Evolutionary conservation across 495 filamentous ascomycete species (phyloP).

Genomic region (Aspergillus affinis): DNA sequence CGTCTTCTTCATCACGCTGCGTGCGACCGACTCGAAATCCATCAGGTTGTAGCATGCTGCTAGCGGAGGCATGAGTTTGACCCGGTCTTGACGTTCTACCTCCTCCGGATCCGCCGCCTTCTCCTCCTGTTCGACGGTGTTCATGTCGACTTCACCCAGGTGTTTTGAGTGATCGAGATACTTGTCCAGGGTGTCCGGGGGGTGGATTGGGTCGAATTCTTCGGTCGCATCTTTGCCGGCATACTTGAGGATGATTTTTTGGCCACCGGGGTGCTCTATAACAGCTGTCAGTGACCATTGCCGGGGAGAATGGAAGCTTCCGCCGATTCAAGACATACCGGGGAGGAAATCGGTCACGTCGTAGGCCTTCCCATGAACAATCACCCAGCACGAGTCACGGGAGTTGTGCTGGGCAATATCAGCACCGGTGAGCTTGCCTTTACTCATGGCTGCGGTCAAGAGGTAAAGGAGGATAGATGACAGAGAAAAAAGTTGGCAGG

Average conservation of each 20-base stretch:
- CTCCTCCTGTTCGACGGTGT: constrained; percentile 71
- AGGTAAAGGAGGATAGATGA: constrained; percentile 4
- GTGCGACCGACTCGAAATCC: constrained; percentile 92
- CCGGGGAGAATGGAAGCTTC: background rate
- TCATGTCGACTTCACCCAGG: constrained; percentile 88
- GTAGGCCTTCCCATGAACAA: constrained; percentile 90
- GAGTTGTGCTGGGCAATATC: constrained; percentile 82
- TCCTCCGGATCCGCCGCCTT: constrained; percentile 76
- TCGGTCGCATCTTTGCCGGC: constrained; percentile 82
- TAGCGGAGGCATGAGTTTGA: constrained; percentile 75
- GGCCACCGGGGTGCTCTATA: constrained; percentile 79
- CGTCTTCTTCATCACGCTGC: constrained; percentile 85
- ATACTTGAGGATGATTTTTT: constrained; percentile 78
- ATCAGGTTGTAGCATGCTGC: constrained; percentile 92
- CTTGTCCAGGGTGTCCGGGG: constrained; percentile 74
- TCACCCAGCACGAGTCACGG: constrained; percentile 77
- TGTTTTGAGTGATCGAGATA: constrained; percentile 86
- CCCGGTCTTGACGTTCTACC: constrained; percentile 68
- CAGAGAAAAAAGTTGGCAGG: no score
- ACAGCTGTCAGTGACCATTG: constrained; percentile 4
- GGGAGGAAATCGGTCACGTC: constrained; percentile 90
- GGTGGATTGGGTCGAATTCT: constrained; percentile 91
- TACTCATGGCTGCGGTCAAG: constrained; percentile 30
- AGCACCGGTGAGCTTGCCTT: constrained; percentile 61
- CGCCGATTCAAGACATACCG: constrained; percentile 24